Conservation (phyloP, 2,329 filamentous ascomycete genomes). For the Fusarium beomiforme region DNA sequence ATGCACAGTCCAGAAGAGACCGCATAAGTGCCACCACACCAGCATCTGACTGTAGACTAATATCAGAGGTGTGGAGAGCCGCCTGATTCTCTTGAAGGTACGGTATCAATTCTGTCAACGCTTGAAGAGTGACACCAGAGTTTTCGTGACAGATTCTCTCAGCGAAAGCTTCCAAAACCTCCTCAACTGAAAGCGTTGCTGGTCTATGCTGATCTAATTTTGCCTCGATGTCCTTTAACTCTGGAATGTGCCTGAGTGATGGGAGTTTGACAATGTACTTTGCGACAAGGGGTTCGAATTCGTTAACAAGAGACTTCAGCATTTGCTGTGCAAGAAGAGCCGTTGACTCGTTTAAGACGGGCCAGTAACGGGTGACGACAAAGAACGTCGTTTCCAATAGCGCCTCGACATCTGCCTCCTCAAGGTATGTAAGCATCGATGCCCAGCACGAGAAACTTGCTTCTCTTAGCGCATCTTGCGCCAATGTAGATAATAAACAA, state of each 20-base stretch:
- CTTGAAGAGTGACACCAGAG: conserved; percentile 83
- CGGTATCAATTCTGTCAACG: conserved; percentile 77
- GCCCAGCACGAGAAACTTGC: conserved; percentile 87
- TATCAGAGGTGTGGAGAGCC: conserved; percentile 80
- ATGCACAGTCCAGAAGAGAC: conserved; percentile 84
- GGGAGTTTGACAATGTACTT: conserved; percentile 80
- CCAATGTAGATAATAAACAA: conserved; percentile 87
- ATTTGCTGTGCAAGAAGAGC: conserved; percentile 69
- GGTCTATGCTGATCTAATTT: conserved; percentile 73
- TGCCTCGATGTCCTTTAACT: conserved; percentile 73
- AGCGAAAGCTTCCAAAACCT: conserved; percentile 75
- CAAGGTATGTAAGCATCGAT: conserved; percentile 77
- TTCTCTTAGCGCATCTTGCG: conserved; percentile 77
- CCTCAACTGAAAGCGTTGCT: conserved; percentile 53
- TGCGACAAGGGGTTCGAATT: conserved; percentile 68
- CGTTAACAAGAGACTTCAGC: conserved; percentile 72
- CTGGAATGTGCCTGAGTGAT: conserved; percentile 75
- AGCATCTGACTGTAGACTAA: conserved; percentile 84
- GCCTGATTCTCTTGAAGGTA: conserved; percentile 80
- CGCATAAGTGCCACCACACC: conserved; percentile 78
- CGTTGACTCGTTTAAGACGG: conserved; percentile 68
- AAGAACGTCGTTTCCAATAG: conserved; percentile 91
- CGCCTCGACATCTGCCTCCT: conserved; percentile 80
- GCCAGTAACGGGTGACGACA: conserved; percentile 85
- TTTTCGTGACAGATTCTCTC: conserved; percentile 84